phyloP scores from a whole-genome alignment of 2,329 filamentous ascomycete species.

The Pseudogymnoascus sp. region DNA sequence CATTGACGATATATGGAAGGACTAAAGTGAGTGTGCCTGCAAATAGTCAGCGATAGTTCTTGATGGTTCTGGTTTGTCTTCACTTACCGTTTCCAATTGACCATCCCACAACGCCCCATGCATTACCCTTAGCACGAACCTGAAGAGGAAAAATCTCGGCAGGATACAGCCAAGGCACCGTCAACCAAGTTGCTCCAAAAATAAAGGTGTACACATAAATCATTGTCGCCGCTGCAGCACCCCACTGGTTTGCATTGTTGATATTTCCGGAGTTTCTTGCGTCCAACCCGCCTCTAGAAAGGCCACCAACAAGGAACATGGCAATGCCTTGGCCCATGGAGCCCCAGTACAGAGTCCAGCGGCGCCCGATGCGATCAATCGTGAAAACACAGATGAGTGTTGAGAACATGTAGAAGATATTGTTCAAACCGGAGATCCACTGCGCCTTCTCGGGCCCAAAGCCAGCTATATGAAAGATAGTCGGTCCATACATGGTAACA shows the following conservation, averaged over 20 bases:
- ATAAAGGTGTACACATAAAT: constrained; percentile 62
- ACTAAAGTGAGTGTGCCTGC: not conserved
- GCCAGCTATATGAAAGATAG: constrained; percentile 59
- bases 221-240: constrained; percentile 60
- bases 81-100: constrained; percentile 58
- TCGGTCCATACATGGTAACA: constrained; percentile 47
- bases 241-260: constrained; percentile 41
- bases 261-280: constrained; percentile 40
- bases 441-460: constrained; percentile 53
- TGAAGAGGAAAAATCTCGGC: constrained; percentile 68
- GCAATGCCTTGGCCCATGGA: constrained; percentile 54
- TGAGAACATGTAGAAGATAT: constrained; percentile 53
- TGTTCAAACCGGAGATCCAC: constrained; percentile 55
- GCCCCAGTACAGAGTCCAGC: constrained; percentile 65
- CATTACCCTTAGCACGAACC: constrained; percentile 65
- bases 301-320: constrained; percentile 60
- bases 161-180: constrained; percentile 56
- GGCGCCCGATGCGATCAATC: constrained; percentile 58
- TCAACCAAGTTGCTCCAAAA: constrained; percentile 48
- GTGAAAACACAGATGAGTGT: constrained; percentile 65
- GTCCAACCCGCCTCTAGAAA: constrained; percentile 41
- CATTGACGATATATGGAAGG: constrained; percentile 31
- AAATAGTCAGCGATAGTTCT: not conserved
- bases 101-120: constrained; percentile 71
- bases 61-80: not conserved